Percentiles rank a stretch among this genome's conserved stretches.
Evolutionary conservation across 2,329 filamentous ascomycete species (phyloP).

Genomic region (Aschersonia sp.): DNA sequence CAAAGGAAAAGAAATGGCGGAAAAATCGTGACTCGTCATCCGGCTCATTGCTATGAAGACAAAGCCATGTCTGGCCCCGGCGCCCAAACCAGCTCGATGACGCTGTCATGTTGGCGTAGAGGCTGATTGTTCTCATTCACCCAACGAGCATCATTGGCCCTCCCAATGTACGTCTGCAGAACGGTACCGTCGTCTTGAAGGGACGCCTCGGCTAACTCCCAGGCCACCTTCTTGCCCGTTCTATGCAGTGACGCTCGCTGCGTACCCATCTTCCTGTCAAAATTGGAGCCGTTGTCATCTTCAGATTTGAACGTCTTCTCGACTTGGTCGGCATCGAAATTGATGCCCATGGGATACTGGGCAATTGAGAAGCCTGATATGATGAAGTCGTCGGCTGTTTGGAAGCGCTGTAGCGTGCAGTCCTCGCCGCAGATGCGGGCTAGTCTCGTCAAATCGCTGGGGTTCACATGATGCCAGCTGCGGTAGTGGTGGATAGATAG

Average conservation of each 20-base stretch:
- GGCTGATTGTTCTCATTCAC: slow-evolving; percentile 24
- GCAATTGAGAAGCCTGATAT: slow-evolving; percentile 45
- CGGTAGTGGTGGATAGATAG: slow-evolving; percentile 51
- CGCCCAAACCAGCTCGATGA: slow-evolving; percentile 42
- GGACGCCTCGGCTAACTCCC: slow-evolving; percentile 34
- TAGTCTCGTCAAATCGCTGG: slow-evolving; percentile 39
- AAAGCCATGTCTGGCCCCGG: slow-evolving; percentile 9
- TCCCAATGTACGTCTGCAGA: slow-evolving; percentile 35
- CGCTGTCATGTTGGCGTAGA: slow-evolving; percentile 36
- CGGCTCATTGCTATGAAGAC: too few species aligned
- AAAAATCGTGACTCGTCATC: too few species aligned
- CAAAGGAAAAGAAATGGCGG: background rate
- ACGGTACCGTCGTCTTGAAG: slow-evolving; percentile 32
- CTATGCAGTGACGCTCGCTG: slow-evolving; percentile 29
- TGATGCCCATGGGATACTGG: slow-evolving; percentile 36
- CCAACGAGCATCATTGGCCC: slow-evolving; percentile 37
- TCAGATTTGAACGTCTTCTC: slow-evolving; percentile 36
- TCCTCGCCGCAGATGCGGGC: slow-evolving; percentile 31
- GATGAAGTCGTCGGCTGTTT: slow-evolving; percentile 35
- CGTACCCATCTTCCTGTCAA: slow-evolving; percentile 34
- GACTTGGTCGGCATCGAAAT: slow-evolving; percentile 31
- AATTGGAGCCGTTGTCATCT: slow-evolving; percentile 29
- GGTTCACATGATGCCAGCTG: slow-evolving; percentile 38
- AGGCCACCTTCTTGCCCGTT: slow-evolving; percentile 34
- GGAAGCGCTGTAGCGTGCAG: slow-evolving; percentile 43